Conservation (phyloP, 257 asterid genomes). For the Echites panduratus region DNA sequence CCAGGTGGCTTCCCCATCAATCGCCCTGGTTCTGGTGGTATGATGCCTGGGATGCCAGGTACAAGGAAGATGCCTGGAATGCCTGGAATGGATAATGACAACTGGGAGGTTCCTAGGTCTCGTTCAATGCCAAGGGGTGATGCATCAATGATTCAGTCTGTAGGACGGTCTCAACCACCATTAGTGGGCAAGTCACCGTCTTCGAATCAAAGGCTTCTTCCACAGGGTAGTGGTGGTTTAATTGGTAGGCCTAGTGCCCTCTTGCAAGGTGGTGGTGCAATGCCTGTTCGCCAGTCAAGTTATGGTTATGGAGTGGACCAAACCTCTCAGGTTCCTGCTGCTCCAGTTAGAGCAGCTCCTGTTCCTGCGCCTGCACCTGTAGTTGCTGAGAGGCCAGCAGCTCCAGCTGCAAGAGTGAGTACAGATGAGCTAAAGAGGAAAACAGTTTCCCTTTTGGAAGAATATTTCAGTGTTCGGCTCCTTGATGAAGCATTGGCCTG, state of each 20-base stretch:
- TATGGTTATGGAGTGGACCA: slow-evolving; percentile 34
- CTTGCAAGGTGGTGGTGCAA: slow-evolving; percentile 53
- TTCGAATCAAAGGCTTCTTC: slow-evolving; percentile 45
- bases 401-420: slow-evolving; percentile 31
- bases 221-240: slow-evolving; percentile 66
- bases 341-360: slow-evolving; percentile 30
- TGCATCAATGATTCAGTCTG: slow-evolving; percentile 33
- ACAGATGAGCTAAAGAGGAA: slow-evolving; percentile 54
- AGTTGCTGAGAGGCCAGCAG: slow-evolving; percentile 33
- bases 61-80: slow-evolving; percentile 76
- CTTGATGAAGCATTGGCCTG: slow-evolving; percentile 81
- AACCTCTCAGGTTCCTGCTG: slow-evolving; percentile 33
- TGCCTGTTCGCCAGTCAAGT: slow-evolving; percentile 37
- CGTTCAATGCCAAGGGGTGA: slow-evolving; percentile 82
- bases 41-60: slow-evolving; percentile 99
- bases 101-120: slow-evolving; percentile 82
- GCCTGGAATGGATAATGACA: slow-evolving; percentile 67
- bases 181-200: slow-evolving; percentile 49
- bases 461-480: slow-evolving; percentile 56
- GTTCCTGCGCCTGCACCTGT: slow-evolving; percentile 22
- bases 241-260: slow-evolving; percentile 63
- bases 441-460: slow-evolving; percentile 61
- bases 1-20: slow-evolving; percentile 68
- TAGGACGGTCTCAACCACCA: slow-evolving; percentile 53
- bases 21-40: slow-evolving; percentile 83